These are phyloP conservation scores for Mucor mucedo DNA, from an alignment of 371 early-diverging fungal species.

Conservation along the genomic window DNA sequence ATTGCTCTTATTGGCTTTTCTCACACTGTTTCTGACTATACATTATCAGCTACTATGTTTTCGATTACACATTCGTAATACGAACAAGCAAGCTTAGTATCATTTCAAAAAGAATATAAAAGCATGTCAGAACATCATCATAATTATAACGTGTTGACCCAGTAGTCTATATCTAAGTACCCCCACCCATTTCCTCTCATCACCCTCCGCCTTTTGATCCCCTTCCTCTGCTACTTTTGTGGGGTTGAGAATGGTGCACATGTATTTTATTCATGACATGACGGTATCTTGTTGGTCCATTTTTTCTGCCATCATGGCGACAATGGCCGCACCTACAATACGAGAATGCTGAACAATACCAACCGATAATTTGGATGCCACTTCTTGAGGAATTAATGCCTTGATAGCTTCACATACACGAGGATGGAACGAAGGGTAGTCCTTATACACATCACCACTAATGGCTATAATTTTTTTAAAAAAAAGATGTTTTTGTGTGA, in stretches of 20 bases:
- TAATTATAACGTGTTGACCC: too few species aligned
- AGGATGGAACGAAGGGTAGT: slow-evolving; percentile 54
- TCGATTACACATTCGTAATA: too few species aligned
- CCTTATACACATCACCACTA: slow-evolving; percentile 52
- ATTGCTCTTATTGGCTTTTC: too few species aligned
- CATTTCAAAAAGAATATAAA: too few species aligned
- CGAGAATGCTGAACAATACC: slow-evolving; percentile 54
- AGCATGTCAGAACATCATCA: too few species aligned
- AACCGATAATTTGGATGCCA: slow-evolving; percentile 46
- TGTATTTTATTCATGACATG: neutral
- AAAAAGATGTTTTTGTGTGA: neutral
- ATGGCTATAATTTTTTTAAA: slow-evolving; percentile 35
- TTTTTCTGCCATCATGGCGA: slow-evolving; percentile 58
- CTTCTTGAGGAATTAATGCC: slow-evolving; percentile 42
- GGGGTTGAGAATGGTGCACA: neutral
- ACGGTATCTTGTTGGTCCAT: slow-evolving; percentile 21
- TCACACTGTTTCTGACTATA: too few species aligned
- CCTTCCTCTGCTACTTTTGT: too few species aligned
- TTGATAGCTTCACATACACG: slow-evolving; percentile 50
- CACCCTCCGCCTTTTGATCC: too few species aligned
- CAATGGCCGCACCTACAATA: slow-evolving; percentile 57
- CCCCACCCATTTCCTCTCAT: too few species aligned
- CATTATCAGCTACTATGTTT: too few species aligned
- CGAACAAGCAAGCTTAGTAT: too few species aligned
- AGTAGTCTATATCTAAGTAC: too few species aligned